Evolutionary conservation across 441 rosid genomes (phyloP).

Genomic region (Populus hybrid): DNA sequence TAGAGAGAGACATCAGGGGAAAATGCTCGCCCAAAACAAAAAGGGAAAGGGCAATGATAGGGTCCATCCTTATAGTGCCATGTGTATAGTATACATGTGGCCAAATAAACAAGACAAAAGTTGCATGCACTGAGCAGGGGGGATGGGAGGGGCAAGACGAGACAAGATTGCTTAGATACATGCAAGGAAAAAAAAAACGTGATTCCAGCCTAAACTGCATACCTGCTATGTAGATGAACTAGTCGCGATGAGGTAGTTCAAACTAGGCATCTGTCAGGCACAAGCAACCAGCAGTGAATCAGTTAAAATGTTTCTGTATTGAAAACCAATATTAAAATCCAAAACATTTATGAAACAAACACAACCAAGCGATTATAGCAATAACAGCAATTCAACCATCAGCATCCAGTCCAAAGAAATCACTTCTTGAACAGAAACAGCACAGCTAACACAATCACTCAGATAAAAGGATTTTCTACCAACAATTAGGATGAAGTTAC

Average conservation of each 20-base stretch:
- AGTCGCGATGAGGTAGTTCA: neutral
- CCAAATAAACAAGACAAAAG: neutral
- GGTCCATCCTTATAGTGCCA: neutral
- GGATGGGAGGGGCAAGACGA: neutral
- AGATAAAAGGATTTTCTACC: neutral
- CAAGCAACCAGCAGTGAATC: constrained; percentile 4
- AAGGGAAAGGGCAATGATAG: neutral
- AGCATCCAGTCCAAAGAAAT: neutral
- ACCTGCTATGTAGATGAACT: constrained; percentile 29
- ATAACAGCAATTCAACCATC: neutral
- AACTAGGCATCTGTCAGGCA: constrained; percentile 33
- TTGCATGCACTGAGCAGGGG: neutral
- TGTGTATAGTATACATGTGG: neutral
- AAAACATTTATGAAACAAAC: neutral
- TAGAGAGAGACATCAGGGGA: no score
- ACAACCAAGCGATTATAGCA: neutral
- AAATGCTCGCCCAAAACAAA: neutral
- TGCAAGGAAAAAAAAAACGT: no score
- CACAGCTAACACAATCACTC: neutral
- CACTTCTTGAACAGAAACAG: neutral
- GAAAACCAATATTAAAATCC: neutral
- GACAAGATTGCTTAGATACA: neutral
- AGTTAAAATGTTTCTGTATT: neutral
- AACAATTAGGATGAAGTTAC: neutral
- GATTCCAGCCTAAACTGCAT: neutral